Base-by-base conservation (phyloP, 176 grass and related monocot species). In the Metroxylon sagu region DNA sequence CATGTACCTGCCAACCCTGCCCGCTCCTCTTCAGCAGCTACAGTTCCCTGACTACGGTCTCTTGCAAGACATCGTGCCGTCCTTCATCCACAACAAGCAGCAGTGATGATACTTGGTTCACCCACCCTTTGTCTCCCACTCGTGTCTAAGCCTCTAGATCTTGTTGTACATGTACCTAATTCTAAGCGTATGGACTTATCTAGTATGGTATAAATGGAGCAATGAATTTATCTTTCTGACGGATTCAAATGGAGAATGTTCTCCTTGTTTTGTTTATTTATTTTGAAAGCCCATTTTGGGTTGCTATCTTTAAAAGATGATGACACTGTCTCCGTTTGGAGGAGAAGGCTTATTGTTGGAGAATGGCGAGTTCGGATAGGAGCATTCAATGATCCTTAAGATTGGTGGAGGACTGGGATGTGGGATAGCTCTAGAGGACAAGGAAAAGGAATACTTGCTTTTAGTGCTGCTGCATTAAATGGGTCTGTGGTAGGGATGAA, bases 161-260 rank as follows among this genome's bases (percentile, higher is more conserved):
- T 74, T 79, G 52, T 74, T 94, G 84, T 94, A 88, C 82, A 94
- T 93, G 80, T 65, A 64, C 52, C 78, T 80, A 72, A 77, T 74
- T 56, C 23, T 56, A 23, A 78, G 69, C 67, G 57, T 84, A 51
- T 85, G 54, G 76, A 66, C 70, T 71, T 66, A 71, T 71, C 78
- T 62, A 39, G 28, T 35, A 35, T 19, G 25, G 6, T 60, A 35
- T 60, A 60, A 1, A 60, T 60, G 27, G 10, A 59, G 23, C 15
- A 39, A 61, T 77, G 35, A 26, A 62, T 77, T 26, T 49, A 68
- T 59, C 19, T 25, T 16, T 52, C 17, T 54, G 53, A 64, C 64
- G 35, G 16, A 67, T 76, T 76, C 17, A 60, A 67, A 61, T 57
- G 53, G 65, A 67, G 53, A 66, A 68, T 56, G 59, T 76, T 76